Percentiles rank a stretch among this genome's conserved stretches.
phyloP scores from a whole-genome alignment of 78 protist genomes.

The Chrysochromulina parva region DNA sequence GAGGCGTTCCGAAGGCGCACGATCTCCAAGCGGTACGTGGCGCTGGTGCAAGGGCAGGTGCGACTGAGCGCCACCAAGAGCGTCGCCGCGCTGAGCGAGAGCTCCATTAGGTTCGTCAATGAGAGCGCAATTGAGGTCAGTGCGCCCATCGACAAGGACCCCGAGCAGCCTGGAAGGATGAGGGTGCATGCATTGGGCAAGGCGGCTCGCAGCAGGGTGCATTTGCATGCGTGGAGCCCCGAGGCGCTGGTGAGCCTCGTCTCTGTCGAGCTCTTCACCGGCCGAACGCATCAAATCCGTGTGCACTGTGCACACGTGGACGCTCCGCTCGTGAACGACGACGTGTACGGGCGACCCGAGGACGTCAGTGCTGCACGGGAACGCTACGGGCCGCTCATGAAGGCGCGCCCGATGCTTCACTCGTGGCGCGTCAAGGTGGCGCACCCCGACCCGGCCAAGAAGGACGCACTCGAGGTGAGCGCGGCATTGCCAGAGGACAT shows the following conservation, averaged over 20 bases:
- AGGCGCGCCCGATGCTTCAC: too few species aligned
- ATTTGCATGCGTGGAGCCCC: neutral
- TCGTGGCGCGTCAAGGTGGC: neutral
- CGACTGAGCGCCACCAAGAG: neutral
- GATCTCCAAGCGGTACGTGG: neutral
- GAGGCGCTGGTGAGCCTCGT: neutral
- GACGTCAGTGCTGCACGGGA: too few species aligned
- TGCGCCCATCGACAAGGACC: neutral
- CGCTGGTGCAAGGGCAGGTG: neutral
- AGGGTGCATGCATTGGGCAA: neutral
- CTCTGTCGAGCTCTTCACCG: slow-evolving; percentile 5
- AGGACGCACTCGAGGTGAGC: neutral
- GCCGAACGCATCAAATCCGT: slow-evolving; percentile 27
- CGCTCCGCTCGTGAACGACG: slow-evolving; percentile 21
- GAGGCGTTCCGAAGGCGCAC: neutral
- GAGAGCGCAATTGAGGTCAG: neutral
- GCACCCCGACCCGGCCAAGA: neutral
- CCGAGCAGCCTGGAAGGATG: neutral
- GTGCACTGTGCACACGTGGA: neutral
- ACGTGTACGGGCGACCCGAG: neutral
- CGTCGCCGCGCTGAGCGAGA: too few species aligned
- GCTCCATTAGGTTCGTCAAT: neutral
- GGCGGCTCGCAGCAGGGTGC: neutral
- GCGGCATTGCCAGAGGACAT: neutral
- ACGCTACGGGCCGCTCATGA: too few species aligned